Conservation (phyloP, 805 yeast genomes). For the Lipomyces mesembrius region DNA sequence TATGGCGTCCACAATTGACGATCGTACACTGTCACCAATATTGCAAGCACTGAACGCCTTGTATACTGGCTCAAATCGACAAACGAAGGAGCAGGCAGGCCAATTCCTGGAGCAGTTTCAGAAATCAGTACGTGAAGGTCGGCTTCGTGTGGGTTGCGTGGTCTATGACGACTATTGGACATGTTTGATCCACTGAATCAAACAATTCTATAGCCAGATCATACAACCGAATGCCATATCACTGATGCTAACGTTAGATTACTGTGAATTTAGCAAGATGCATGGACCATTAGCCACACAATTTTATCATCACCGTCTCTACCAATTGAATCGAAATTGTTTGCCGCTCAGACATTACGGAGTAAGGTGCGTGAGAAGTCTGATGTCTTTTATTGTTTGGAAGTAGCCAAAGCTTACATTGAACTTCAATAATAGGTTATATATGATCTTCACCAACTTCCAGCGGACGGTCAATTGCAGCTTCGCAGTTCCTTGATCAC, state of each 20-base stretch:
- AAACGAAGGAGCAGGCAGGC: slow-evolving; percentile 53
- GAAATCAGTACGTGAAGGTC: slow-evolving; percentile 51
- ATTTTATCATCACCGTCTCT: slow-evolving; percentile 38
- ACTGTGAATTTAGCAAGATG: slow-evolving; percentile 46
- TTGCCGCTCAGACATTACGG: slow-evolving; percentile 89
- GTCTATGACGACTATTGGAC: background rate
- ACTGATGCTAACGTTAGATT: background rate
- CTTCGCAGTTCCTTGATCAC: slow-evolving; percentile 70
- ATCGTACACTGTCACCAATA: slow-evolving; percentile 29
- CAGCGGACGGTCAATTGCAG: slow-evolving; percentile 58
- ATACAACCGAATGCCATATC: background rate
- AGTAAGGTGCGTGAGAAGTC: slow-evolving; percentile 53
- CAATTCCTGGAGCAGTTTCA: slow-evolving; percentile 78
- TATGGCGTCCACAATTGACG: slow-evolving; percentile 21
- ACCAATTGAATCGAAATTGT: slow-evolving; percentile 67
- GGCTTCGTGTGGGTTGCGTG: background rate
- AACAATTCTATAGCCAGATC: background rate
- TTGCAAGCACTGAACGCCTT: slow-evolving; percentile 52
- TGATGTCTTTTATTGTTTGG: background rate
- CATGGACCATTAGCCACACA: slow-evolving; percentile 75
- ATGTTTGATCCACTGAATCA: background rate
- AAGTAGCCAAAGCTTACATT: background rate
- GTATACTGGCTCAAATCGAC: slow-evolving; percentile 52
- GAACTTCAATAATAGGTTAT: slow-evolving; percentile 52
- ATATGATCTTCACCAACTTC: slow-evolving; percentile 82